Percentiles rank a stretch among this genome's conserved stretches.
Evolutionary conservation across 2,329 filamentous ascomycete genomes (phyloP).

Genomic region (Epichloe scottii): DNA sequence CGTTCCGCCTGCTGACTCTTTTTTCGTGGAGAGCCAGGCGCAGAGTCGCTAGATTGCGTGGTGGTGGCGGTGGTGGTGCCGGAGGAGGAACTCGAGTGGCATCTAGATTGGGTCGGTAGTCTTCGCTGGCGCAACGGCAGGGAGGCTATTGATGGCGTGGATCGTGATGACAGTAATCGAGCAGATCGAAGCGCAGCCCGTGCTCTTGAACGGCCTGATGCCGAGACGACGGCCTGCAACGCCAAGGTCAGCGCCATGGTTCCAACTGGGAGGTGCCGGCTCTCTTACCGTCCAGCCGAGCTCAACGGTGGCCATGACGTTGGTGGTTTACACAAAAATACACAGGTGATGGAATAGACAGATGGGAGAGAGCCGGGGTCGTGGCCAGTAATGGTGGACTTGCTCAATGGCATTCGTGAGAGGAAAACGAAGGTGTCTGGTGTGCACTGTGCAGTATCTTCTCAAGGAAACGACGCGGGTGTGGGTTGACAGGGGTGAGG

Average conservation of each 20-base stretch:
- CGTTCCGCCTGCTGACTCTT: constrained; percentile 18
- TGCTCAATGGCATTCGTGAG: too few species aligned
- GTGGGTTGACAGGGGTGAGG: too few species aligned
- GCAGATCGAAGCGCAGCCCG: constrained; percentile 11
- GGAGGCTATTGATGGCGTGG: constrained; percentile 4
- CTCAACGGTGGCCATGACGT: constrained; percentile 6
- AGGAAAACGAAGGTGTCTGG: too few species aligned
- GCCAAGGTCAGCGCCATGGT: not conserved
- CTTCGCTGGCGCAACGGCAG: constrained; percentile 4
- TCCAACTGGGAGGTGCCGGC: not conserved
- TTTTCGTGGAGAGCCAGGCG: constrained; percentile 4
- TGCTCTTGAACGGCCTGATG: constrained; percentile 8
- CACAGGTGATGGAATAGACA: not conserved
- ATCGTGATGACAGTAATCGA: constrained; percentile 7
- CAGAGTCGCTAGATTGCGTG: constrained; percentile 8
- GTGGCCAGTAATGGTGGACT: not conserved
- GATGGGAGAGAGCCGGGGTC: not conserved
- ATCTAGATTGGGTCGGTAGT: constrained; percentile 3
- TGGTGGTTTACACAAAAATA: not conserved
- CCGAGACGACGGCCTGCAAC: constrained; percentile 5
- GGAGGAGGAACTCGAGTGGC: constrained; percentile 3
- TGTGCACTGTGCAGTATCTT: too few species aligned
- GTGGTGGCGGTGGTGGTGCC: not conserved
- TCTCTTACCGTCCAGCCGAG: constrained; percentile 7
- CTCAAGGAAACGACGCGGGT: too few species aligned